A percentile compares a stretch with the other conserved stretches of the same genome.
These are phyloP conservation scores for Amyloporia xantha DNA, from an alignment of 768 basidiomycete genomes.

Conservation along the genomic window DNA sequence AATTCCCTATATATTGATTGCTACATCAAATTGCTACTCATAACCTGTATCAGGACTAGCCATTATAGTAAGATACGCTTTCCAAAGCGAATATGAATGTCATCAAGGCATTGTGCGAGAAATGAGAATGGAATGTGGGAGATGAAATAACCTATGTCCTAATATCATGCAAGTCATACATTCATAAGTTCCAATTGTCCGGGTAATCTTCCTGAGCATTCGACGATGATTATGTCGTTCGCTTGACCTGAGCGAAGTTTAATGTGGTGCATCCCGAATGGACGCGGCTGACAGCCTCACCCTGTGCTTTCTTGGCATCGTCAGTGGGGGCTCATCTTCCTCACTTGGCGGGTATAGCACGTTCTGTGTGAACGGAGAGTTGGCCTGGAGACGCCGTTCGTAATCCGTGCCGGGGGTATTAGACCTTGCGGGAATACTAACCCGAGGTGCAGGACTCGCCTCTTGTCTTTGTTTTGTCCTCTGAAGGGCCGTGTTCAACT, in stretches of 20 bases:
- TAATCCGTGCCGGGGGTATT: not conserved
- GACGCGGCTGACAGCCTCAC: conserved; percentile 6
- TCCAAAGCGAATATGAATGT: not conserved
- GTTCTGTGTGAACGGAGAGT: not conserved
- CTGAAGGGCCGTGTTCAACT: conserved; percentile 22
- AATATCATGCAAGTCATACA: not conserved
- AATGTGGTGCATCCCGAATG: not conserved
- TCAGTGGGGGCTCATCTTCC: conserved; percentile 20
- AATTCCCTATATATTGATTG: conserved; percentile 7
- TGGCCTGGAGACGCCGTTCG: not conserved
- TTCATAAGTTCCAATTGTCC: no score
- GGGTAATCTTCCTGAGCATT: no score
- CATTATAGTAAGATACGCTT: not conserved
- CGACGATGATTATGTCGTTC: not conserved
- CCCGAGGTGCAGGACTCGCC: conserved; percentile 9
- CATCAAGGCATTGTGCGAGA: not conserved
- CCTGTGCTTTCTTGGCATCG: conserved; percentile 16
- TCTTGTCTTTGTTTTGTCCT: conserved; percentile 19
- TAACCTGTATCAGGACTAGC: conserved; percentile 11
- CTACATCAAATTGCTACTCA: conserved; percentile 15
- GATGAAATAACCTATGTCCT: not conserved
- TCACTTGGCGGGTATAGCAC: conserved; percentile 1
- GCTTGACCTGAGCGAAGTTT: not conserved
- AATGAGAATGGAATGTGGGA: not conserved
- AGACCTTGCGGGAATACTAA: conserved; percentile 5